Evolutionary conservation across 2,329 filamentous ascomycete genomes (phyloP).

Genomic region (Aspergillus ochraceoroseus): DNA sequence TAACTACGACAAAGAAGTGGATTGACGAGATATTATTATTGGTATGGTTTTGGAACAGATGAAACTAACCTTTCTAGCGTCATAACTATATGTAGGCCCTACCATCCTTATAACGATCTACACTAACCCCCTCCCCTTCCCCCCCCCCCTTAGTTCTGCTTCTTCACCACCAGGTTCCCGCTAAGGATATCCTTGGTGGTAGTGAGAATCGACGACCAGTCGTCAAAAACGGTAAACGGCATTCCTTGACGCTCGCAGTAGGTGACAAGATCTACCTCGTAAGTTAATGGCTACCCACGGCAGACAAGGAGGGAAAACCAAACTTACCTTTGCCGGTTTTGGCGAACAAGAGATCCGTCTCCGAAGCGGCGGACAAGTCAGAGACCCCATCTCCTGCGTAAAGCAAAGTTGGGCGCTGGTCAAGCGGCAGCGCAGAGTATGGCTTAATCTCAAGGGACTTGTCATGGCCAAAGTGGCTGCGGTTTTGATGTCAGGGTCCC

Average conservation of each 20-base stretch:
- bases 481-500: constrained; percentile 6
- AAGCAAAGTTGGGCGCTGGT: constrained; percentile 73
- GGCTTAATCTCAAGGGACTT: constrained; percentile 88
- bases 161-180: constrained; percentile 64
- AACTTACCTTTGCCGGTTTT: constrained; percentile 76
- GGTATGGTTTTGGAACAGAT: too few relatives aligned
- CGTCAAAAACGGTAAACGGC: constrained; percentile 80
- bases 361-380: constrained; percentile 82
- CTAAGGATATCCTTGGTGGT: constrained; percentile 72
- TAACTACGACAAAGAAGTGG: neutral
- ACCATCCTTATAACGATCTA: too few relatives aligned
- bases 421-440: constrained; percentile 63
- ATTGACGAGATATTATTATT: neutral
- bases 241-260: constrained; percentile 81
- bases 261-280: constrained; percentile 72
- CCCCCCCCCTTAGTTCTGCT: constrained; percentile 52
- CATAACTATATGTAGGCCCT: too few relatives aligned
- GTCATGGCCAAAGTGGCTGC: constrained; percentile 85
- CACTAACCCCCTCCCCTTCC: neutral
- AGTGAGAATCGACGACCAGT: constrained; percentile 73
- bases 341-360: constrained; percentile 90
- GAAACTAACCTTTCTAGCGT: too few relatives aligned
- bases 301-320: constrained; percentile 10
- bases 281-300: too few relatives aligned
- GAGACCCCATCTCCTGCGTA: constrained; percentile 95